Percentiles rank a stretch among this genome's conserved stretches.
Evolutionary conservation across 1,139 yeast species (phyloP).

Genomic region (Nadsonia starkeyi-henricii): DNA sequence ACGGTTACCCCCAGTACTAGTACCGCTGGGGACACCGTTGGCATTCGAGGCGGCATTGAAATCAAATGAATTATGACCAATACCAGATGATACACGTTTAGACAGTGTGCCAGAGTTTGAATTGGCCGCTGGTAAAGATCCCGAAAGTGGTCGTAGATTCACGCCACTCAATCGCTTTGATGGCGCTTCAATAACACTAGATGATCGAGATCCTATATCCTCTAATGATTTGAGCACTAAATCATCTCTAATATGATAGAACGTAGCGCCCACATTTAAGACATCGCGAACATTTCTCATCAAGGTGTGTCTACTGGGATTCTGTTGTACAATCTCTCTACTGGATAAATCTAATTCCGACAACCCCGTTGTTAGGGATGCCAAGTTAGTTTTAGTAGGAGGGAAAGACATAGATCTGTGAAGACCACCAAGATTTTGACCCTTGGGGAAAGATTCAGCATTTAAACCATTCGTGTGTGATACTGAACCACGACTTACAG

Average conservation of each 20-base stretch:
- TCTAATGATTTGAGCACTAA: conserved; percentile 42
- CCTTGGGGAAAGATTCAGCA: not conserved
- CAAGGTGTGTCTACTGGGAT: conserved; percentile 31
- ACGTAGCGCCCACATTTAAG: conserved; percentile 41
- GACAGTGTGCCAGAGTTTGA: conserved; percentile 8
- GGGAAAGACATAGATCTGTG: conserved; percentile 27
- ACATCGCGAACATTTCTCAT: conserved; percentile 44
- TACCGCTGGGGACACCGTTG: not conserved
- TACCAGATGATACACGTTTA: conserved; percentile 2
- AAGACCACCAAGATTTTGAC: conserved; percentile 6
- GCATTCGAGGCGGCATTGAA: not conserved
- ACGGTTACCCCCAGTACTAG: not conserved
- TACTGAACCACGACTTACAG: conserved; percentile 5
- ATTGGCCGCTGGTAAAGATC: conserved; percentile 13
- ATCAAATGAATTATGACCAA: conserved; percentile 2
- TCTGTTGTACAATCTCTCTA: conserved; percentile 24
- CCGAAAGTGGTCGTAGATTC: conserved; percentile 20
- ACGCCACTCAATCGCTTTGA: conserved; percentile 27
- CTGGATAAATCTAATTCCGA: conserved; percentile 24
- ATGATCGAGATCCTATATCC: conserved; percentile 28
- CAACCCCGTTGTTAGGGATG: conserved; percentile 25
- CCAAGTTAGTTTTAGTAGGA: conserved; percentile 15
- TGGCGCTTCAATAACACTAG: conserved; percentile 35
- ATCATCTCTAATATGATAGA: conserved; percentile 38
- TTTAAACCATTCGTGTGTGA: conserved; percentile 1